These are phyloP conservation scores for Kluyveromyces wickerhamii DNA, from an alignment of 805 yeast species.

Conservation along the genomic window DNA sequence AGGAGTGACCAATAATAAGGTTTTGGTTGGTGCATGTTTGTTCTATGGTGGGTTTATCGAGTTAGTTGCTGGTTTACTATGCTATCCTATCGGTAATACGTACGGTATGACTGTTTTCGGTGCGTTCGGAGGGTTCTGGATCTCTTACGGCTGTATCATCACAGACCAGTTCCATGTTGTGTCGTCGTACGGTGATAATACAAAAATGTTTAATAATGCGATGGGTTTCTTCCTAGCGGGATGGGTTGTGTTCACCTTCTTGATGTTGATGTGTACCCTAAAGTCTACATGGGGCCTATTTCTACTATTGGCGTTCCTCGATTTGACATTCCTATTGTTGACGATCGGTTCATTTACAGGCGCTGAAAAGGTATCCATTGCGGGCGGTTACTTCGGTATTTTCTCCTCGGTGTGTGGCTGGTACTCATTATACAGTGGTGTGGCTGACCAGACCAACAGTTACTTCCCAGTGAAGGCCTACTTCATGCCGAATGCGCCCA, in stretches of 20 bases:
- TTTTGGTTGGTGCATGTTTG: slow-evolving; percentile 58
- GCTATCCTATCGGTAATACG: slow-evolving; percentile 66
- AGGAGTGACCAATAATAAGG: slow-evolving; percentile 52
- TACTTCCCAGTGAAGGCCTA: slow-evolving; percentile 46
- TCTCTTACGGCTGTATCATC: slow-evolving; percentile 58
- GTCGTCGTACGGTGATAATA: slow-evolving; percentile 39
- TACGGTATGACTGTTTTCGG: slow-evolving; percentile 55
- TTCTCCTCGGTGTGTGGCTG: slow-evolving; percentile 49
- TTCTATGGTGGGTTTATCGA: slow-evolving; percentile 72
- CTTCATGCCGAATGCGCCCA: slow-evolving; percentile 43
- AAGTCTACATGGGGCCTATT: slow-evolving; percentile 55
- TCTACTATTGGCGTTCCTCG: slow-evolving; percentile 44
- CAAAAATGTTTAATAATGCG: slow-evolving; percentile 40
- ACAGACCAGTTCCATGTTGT: slow-evolving; percentile 51
- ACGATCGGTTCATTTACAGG: slow-evolving; percentile 46
- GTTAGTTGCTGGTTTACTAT: slow-evolving; percentile 67
- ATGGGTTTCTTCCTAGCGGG: slow-evolving; percentile 53
- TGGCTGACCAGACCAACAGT: slow-evolving; percentile 50
- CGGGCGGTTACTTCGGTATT: slow-evolving; percentile 58
- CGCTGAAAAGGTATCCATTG: slow-evolving; percentile 36
- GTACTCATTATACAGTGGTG: slow-evolving; percentile 57
- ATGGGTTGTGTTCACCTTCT: slow-evolving; percentile 57
- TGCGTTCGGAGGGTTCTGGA: slow-evolving; percentile 67
- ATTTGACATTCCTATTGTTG: slow-evolving; percentile 45
- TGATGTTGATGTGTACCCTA: slow-evolving; percentile 48